Conservation (phyloP, 352 stramenopile species). For the Pythium angustatum region DNA sequence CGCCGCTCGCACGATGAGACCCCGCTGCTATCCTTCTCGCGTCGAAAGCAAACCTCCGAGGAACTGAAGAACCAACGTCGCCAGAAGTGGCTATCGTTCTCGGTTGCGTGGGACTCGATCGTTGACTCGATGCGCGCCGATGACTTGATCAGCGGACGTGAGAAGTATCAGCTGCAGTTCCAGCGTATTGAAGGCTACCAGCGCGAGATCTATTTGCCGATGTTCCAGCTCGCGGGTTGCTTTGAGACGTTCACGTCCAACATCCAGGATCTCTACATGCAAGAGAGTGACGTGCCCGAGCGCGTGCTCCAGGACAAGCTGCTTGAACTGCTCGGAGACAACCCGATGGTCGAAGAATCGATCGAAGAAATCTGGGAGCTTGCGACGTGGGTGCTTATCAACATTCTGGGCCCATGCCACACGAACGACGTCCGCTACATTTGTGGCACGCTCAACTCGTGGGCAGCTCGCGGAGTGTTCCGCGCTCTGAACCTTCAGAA, state of each 20-base stretch:
- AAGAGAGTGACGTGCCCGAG: slow-evolving; percentile 61
- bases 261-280: slow-evolving; percentile 74
- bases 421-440: slow-evolving; percentile 94
- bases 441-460: slow-evolving; percentile 78
- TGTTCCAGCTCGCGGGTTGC: slow-evolving; percentile 97
- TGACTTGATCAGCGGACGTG: slow-evolving; percentile 89
- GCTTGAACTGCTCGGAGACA: slow-evolving; percentile 75
- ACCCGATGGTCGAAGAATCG: slow-evolving; percentile 87
- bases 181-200: slow-evolving; percentile 95
- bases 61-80: slow-evolving; percentile 92
- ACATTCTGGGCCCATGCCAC: slow-evolving; percentile 94
- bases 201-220: slow-evolving; percentile 97
- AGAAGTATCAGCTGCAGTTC: slow-evolving; percentile 93
- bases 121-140: slow-evolving; percentile 95
- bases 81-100: slow-evolving; percentile 99
- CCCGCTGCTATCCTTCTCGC: slow-evolving; percentile 82
- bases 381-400: slow-evolving; percentile 92
- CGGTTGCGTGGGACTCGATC: slow-evolving; percentile 96
- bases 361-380: slow-evolving; percentile 98
- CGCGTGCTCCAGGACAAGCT: slow-evolving; percentile 79
- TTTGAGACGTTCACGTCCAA: slow-evolving; percentile 91
- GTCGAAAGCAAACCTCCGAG: slow-evolving; percentile 75
- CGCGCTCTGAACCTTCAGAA: slow-evolving; percentile 77
- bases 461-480: slow-evolving; percentile 77
- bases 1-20: slow-evolving; percentile 55